Conservation (phyloP, 192 early-diverging fungal species). For the Dissophora ornata region DNA sequence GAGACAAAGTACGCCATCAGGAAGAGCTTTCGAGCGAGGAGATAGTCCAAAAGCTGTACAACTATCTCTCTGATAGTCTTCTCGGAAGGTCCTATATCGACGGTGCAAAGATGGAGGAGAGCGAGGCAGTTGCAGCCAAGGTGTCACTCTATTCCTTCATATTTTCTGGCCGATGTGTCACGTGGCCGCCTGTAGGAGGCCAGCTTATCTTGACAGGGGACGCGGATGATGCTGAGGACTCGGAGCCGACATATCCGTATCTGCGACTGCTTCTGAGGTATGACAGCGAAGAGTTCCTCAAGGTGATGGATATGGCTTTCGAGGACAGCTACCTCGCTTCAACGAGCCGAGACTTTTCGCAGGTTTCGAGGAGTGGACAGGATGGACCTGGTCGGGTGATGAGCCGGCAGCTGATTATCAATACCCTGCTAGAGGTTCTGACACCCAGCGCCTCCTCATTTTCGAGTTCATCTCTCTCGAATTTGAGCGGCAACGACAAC, state of each 20-base stretch:
- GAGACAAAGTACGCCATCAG: conserved; percentile 14
- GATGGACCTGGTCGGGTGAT: conserved; percentile 65
- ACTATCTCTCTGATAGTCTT: conserved; percentile 63
- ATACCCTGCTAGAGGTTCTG: conserved; percentile 68
- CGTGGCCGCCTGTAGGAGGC: conserved; percentile 67
- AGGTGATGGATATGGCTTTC: conserved; percentile 65
- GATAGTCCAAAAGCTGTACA: conserved; percentile 63
- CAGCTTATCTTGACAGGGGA: conserved; percentile 65
- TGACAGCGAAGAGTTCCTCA: conserved; percentile 64
- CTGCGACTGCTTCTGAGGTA: conserved; percentile 62
- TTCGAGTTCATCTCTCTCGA: conserved; percentile 33
- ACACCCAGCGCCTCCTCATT: conserved; percentile 49
- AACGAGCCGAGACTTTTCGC: conserved; percentile 37
- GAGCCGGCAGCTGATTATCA: conserved; percentile 69
- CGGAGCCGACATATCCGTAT: conserved; percentile 73
- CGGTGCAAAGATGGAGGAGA: conserved; percentile 43
- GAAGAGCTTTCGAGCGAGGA: conserved; percentile 31
- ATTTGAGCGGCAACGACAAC: conserved; percentile 13
- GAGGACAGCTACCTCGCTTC: conserved; percentile 67
- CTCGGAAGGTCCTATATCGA: conserved; percentile 65
- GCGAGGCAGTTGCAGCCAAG: conserved; percentile 60
- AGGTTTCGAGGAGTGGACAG: conserved; percentile 58
- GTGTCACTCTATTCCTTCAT: conserved; percentile 69
- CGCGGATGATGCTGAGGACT: conserved; percentile 56
- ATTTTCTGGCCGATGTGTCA: conserved; percentile 70